Evolutionary conservation across 2,329 filamentous ascomycete species (phyloP).

Genomic region (Zarea fungicola): DNA sequence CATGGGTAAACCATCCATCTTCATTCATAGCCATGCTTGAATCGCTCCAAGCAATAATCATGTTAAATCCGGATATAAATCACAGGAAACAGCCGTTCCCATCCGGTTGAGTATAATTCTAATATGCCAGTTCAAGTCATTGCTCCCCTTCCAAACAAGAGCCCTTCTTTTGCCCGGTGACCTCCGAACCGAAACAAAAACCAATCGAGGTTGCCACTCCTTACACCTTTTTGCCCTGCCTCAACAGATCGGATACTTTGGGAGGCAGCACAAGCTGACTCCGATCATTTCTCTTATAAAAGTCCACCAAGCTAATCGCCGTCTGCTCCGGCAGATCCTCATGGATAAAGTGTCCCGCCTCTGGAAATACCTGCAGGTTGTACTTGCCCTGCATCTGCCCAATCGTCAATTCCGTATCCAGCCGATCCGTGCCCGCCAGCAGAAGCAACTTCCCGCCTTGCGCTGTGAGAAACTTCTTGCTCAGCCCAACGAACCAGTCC

Average conservation of each 20-base stretch:
- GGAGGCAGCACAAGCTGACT: slow-evolving; percentile 80
- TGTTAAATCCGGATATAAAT: too few species aligned
- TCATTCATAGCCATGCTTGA: too few species aligned
- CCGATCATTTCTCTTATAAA: slow-evolving; percentile 86
- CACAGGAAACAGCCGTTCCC: too few species aligned
- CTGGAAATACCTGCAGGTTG: slow-evolving; percentile 87
- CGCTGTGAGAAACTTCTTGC: slow-evolving; percentile 77
- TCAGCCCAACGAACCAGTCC: slow-evolving; percentile 85
- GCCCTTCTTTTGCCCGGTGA: too few species aligned
- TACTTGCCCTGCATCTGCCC: slow-evolving; percentile 99
- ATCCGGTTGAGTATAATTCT: too few species aligned
- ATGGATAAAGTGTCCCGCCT: slow-evolving; percentile 94
- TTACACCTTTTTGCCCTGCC: slow-evolving; percentile 55
- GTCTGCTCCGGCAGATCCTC: slow-evolving; percentile 92
- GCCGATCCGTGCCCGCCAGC: slow-evolving; percentile 80
- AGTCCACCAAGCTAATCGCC: slow-evolving; percentile 79
- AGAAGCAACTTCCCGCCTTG: slow-evolving; percentile 79
- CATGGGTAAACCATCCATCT: too few species aligned
- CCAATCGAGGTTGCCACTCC: too few species aligned
- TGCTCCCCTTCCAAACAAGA: too few species aligned
- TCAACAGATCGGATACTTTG: slow-evolving; percentile 74
- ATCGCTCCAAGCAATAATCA: too few species aligned
- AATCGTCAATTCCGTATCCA: slow-evolving; percentile 90
- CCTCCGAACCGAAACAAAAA: too few species aligned
- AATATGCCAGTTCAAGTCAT: too few species aligned